phyloP scores from a whole-genome alignment of 805 yeast species.

The Teunomyces atbi region DNA sequence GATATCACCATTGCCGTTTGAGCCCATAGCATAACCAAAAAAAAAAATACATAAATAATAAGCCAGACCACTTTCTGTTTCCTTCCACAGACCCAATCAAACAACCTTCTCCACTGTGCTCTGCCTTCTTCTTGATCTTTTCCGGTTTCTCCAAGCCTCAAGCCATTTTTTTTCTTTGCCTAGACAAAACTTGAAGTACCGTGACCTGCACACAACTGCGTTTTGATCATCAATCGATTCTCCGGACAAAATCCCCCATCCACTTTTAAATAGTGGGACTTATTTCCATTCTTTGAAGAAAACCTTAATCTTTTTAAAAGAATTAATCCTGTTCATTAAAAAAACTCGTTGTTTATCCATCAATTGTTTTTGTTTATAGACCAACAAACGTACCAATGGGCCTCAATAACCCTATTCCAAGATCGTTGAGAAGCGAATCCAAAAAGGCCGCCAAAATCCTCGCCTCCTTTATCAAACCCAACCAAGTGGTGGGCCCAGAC shows the following conservation, averaged over 20 bases:
- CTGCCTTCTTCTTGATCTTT: not conserved
- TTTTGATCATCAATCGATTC: not conserved
- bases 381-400: conserved; percentile 28
- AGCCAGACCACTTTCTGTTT: too few relatives aligned
- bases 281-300: too few relatives aligned
- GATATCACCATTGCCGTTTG: too few relatives aligned
- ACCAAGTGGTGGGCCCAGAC: conserved; percentile 88
- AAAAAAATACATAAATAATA: too few relatives aligned
- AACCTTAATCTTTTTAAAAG: too few relatives aligned
- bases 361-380: not conserved
- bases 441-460: conserved; percentile 91
- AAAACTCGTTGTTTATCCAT: too few relatives aligned
- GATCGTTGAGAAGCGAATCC: conserved; percentile 82
- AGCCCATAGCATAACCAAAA: too few relatives aligned
- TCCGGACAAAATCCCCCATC: not conserved
- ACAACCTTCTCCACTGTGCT: not conserved
- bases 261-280: not conserved
- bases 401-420: conserved; percentile 91
- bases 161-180: not conserved
- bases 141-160: not conserved
- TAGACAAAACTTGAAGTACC: not conserved
- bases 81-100: too few relatives aligned
- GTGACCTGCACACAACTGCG: not conserved
- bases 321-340: too few relatives aligned
- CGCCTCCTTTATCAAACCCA: conserved; percentile 89